These are phyloP conservation scores for Hyphopichia homilentoma DNA, from an alignment of 805 yeast species.

Conservation along the genomic window DNA sequence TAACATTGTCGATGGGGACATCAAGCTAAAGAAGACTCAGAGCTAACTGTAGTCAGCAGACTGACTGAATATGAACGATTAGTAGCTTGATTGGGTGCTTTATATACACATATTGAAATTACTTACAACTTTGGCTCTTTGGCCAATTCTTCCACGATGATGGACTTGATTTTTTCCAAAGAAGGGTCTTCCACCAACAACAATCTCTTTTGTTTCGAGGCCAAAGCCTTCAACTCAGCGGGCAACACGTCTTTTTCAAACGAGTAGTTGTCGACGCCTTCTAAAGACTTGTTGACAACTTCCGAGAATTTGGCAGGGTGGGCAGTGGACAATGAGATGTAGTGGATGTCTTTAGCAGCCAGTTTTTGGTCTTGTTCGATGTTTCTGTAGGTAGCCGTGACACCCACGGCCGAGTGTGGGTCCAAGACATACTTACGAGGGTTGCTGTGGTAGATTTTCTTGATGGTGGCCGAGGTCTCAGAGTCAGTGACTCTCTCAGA, in stretches of 20 bases:
- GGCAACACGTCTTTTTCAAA: conserved; percentile 90
- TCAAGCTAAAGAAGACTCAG: conserved; percentile 46
- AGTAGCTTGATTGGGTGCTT: not conserved
- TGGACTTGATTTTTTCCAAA: conserved; percentile 66
- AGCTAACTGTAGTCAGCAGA: no score
- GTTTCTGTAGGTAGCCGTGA: conserved; percentile 67
- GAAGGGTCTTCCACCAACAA: conserved; percentile 68
- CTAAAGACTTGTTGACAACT: conserved; percentile 82
- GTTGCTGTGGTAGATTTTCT: conserved; percentile 55
- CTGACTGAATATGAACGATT: no score
- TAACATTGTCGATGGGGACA: conserved; percentile 67
- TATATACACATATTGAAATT: not conserved
- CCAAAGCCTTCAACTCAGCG: conserved; percentile 71
- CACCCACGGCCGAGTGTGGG: conserved; percentile 97
- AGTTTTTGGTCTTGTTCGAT: conserved; percentile 45
- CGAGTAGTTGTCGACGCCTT: conserved; percentile 64
- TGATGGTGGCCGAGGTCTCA: conserved; percentile 79
- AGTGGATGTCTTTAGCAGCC: conserved; percentile 36
- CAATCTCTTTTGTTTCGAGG: conserved; percentile 70
- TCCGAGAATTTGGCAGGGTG: conserved; percentile 99
- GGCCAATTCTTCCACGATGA: conserved; percentile 66
- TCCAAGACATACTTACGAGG: conserved; percentile 77
- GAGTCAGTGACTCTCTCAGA: conserved; percentile 78
- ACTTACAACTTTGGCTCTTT: conserved; percentile 11
- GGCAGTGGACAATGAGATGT: conserved; percentile 88